These are phyloP conservation scores for Hanseniaspora clermontiae DNA, from an alignment of 805 yeast genomes.

Conservation along the genomic window DNA sequence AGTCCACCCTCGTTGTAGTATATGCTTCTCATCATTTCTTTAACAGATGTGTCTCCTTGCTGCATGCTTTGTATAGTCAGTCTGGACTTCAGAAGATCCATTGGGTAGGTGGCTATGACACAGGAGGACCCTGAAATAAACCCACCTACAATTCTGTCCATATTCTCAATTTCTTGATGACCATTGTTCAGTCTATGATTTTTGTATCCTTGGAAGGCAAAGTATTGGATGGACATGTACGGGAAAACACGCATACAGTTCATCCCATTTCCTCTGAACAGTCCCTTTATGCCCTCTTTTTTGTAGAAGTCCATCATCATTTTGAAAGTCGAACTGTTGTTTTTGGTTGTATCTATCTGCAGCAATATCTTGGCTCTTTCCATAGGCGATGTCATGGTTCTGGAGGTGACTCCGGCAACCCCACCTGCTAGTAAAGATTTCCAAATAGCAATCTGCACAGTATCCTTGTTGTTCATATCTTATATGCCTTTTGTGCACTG, in stretches of 20 bases:
- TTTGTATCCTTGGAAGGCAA: constrained; percentile 61
- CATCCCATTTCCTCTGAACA: constrained; percentile 80
- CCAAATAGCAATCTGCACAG: constrained; percentile 2
- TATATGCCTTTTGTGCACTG: neutral
- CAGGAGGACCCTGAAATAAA: constrained; percentile 69
- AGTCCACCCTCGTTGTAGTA: constrained; percentile 74
- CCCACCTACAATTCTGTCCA: constrained; percentile 61
- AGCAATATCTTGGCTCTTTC: constrained; percentile 86
- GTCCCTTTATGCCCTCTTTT: constrained; percentile 86
- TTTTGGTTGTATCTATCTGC: constrained; percentile 57
- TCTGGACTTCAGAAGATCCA: constrained; percentile 83
- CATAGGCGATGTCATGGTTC: constrained; percentile 89
- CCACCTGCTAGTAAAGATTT: constrained; percentile 65
- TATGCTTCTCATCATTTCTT: constrained; percentile 33
- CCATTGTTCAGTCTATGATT: constrained; percentile 26
- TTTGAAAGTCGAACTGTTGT: constrained; percentile 27
- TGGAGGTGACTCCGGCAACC: constrained; percentile 63
- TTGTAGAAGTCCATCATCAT: constrained; percentile 55
- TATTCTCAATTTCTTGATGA: constrained; percentile 14
- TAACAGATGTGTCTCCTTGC: constrained; percentile 34
- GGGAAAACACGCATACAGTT: constrained; percentile 88
- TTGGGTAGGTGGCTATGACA: constrained; percentile 76
- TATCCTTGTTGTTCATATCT: neutral
- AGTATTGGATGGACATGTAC: constrained; percentile 86
- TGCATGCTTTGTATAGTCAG: constrained; percentile 68